These are phyloP conservation scores for Ceratocystis cacaofunesta DNA, from an alignment of 2,329 filamentous ascomycete species.

Conservation along the genomic window DNA sequence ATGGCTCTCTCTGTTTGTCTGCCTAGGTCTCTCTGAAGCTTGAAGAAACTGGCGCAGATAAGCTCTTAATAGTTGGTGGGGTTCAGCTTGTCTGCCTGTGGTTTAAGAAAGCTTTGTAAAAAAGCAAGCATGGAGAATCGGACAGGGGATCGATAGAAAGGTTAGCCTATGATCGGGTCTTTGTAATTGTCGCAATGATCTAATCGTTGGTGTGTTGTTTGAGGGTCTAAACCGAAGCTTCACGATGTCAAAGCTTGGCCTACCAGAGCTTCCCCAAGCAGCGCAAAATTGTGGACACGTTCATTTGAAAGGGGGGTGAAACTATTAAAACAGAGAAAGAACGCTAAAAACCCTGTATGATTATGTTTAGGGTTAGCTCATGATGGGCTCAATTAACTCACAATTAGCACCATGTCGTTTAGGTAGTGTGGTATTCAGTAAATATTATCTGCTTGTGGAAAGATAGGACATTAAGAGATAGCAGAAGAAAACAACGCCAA, in stretches of 20 bases:
- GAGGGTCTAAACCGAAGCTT: background rate
- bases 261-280: background rate
- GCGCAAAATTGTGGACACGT: slow-evolving; percentile 13
- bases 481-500: background rate
- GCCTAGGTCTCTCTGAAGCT: background rate
- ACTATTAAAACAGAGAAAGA: background rate
- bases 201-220: background rate
- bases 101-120: background rate
- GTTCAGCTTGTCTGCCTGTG: background rate
- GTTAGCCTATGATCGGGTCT: too few relatives aligned
- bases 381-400: background rate
- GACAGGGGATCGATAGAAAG: background rate
- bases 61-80: background rate
- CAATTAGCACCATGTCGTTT: too few relatives aligned
- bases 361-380: background rate
- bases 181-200: too few relatives aligned
- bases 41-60: background rate
- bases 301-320: slow-evolving; percentile 3
- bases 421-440: too few relatives aligned
- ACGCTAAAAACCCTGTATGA: background rate
- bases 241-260: background rate
- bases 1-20: background rate
- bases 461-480: too few relatives aligned
- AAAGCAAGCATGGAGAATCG: background rate
- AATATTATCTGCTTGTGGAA: too few relatives aligned